Evolutionary conservation across 805 yeast species (phyloP).

Genomic region (Wickerhamiella parazyma): DNA sequence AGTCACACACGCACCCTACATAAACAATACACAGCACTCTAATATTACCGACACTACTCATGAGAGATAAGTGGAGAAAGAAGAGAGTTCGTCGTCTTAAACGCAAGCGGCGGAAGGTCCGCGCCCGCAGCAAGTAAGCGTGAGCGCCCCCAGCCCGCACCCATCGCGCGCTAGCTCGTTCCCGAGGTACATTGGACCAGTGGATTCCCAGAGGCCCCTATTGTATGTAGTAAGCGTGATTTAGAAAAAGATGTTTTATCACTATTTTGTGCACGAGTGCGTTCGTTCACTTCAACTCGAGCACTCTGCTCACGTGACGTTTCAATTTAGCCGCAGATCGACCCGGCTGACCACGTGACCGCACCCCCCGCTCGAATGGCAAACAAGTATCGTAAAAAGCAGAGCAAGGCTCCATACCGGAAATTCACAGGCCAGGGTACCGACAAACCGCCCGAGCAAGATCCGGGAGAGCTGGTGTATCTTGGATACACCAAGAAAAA

Average conservation of each 20-base stretch:
- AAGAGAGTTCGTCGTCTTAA: constrained; percentile 99
- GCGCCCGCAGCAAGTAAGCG: constrained; percentile 75
- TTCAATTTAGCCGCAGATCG: no score
- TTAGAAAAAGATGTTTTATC: no score
- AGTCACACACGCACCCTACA: constrained; percentile 1
- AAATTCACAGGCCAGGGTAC: constrained; percentile 40
- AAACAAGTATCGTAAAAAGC: constrained; percentile 76
- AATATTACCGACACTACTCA: constrained; percentile 13
- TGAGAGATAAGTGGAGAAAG: constrained; percentile 93
- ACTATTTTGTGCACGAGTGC: no score
- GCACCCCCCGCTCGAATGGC: no score
- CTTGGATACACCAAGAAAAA: constrained; percentile 7
- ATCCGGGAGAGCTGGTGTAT: constrained; percentile 11
- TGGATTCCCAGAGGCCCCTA: not conserved
- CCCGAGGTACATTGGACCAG: not conserved
- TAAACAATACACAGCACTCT: not conserved
- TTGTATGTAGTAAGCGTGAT: not conserved
- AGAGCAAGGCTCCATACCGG: constrained; percentile 65
- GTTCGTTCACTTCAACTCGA: no score
- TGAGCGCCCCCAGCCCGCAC: not conserved
- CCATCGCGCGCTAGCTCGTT: not conserved
- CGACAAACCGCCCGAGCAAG: constrained; percentile 1
- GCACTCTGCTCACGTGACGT: no score
- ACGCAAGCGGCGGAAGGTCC: constrained; percentile 99
- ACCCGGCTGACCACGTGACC: no score